Evolutionary conservation across 306 rosid species (phyloP), one percentile per base, ranked within the genome.

Genomic region (Ziziphus jujuba): DNA sequence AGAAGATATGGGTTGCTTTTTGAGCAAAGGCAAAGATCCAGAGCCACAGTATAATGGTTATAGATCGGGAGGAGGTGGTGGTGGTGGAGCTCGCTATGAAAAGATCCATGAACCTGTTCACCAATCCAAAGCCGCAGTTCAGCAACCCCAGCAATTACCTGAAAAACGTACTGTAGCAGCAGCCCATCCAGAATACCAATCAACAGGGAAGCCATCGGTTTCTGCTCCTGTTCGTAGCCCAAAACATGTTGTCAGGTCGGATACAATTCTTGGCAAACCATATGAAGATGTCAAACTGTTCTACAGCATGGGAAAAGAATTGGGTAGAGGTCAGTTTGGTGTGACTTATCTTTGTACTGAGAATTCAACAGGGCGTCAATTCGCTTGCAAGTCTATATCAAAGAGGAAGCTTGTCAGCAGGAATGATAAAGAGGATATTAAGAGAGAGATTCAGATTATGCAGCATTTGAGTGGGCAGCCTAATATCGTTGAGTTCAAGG

Each of bases 311-410:
- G 95, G 95, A 2, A 91, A 84, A 52, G 95, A 91, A 74, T 81
- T 92, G 69, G 96, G 98, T 40, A 84, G 98, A 75, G 98, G 98
- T 5, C 92, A 87, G 79, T 92, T 89, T 79, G 98, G 96, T 53
- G 98, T 92, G 38, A 87, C 87, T 16, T 87, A 87, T 65, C 87
- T 84, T 0, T 89, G 98, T 72, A 80, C 81, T 22, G 95, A 92
- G 72, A 87, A 53, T 76, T 84, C 96, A 67, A 85, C 83, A 9
- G 87, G 92, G 3, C 62, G 74, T 61, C 74, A 73, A 56, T 92
- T 72, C 77, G 98, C 98, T 14, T 92, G 96, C 79, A 92, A 92
- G 69, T 89, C 95, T 5, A 87, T 92, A 48, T 92, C 96, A 16
- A 92, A 89, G 82, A 80, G 89, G 81, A 92, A 92, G 76, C 87